A percentile compares a stretch with the other conserved stretches of the same genome.
phyloP scores from a whole-genome alignment of 2,329 filamentous ascomycete species.

The Cladophialophora chaetospira region DNA sequence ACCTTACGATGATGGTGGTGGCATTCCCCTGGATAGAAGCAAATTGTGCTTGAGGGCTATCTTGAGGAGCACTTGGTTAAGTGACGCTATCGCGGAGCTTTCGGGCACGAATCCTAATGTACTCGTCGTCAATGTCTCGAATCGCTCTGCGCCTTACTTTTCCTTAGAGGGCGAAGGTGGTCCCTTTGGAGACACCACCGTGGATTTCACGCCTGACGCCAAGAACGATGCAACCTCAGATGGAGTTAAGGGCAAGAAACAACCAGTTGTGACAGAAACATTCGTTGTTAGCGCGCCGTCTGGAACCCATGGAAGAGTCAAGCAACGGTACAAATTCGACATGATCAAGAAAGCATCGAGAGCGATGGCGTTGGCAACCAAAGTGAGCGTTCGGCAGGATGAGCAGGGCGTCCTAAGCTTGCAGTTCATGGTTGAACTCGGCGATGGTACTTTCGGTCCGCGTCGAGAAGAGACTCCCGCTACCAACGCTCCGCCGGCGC shows the following conservation, averaged over 20 bases:
- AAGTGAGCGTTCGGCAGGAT: slow-evolving; percentile 88
- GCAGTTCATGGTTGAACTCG: slow-evolving; percentile 94
- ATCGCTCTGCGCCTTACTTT: slow-evolving; percentile 66
- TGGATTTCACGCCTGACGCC: slow-evolving; percentile 60
- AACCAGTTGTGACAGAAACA: slow-evolving; percentile 51
- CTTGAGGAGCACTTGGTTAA: slow-evolving; percentile 65
- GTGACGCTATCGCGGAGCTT: slow-evolving; percentile 56
- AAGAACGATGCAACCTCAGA: slow-evolving; percentile 42
- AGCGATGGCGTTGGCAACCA: slow-evolving; percentile 90
- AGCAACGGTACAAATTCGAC: slow-evolving; percentile 82
- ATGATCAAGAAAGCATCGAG: slow-evolving; percentile 81
- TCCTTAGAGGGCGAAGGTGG: slow-evolving; percentile 67
- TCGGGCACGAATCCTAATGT: slow-evolving; percentile 69
- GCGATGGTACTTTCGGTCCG: slow-evolving; percentile 47
- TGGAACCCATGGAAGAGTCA: slow-evolving; percentile 61
- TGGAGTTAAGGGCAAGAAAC: slow-evolving; percentile 36
- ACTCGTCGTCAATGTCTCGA: slow-evolving; percentile 68
- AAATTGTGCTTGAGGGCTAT: slow-evolving; percentile 88
- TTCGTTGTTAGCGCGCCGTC: slow-evolving; percentile 60
- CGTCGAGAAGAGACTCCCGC: slow-evolving; percentile 17
- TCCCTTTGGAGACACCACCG: slow-evolving; percentile 60
- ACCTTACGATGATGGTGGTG: slow-evolving; percentile 61
- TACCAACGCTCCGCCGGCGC: slow-evolving; percentile 19
- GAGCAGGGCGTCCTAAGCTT: slow-evolving; percentile 86
- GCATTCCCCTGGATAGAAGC: slow-evolving; percentile 85